phyloP scores from a whole-genome alignment of 2,329 filamentous ascomycete species.

The Fusarium beomiforme region DNA sequence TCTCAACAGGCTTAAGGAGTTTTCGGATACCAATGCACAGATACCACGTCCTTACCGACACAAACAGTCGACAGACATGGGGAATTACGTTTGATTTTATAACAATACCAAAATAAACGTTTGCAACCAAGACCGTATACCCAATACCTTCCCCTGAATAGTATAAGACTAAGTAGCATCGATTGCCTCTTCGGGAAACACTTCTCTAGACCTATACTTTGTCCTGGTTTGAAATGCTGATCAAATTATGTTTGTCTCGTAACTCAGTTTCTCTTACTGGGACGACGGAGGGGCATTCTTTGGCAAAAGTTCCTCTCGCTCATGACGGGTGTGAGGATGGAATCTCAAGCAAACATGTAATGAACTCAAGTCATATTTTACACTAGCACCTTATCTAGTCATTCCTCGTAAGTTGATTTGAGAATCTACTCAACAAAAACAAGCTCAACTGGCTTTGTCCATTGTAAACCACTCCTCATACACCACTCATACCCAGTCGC shows the following conservation, averaged over 20 bases:
- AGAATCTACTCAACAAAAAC: slow-evolving; percentile 35
- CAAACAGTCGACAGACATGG: slow-evolving; percentile 20
- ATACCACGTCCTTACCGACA: slow-evolving; percentile 31
- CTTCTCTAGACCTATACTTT: not conserved
- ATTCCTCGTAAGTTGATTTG: slow-evolving; percentile 37
- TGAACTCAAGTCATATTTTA: not conserved
- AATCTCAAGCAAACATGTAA: not conserved
- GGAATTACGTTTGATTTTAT: slow-evolving; percentile 24
- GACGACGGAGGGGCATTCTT: not conserved
- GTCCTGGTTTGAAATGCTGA: not conserved
- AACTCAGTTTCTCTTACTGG: not conserved
- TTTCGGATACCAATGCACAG: slow-evolving; percentile 26
- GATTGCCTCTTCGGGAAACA: too few relatives aligned
- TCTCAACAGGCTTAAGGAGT: slow-evolving; percentile 44
- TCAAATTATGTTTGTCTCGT: not conserved
- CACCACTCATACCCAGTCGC: slow-evolving; percentile 3
- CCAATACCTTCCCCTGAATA: not conserved
- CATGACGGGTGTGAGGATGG: not conserved
- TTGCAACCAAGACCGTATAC: slow-evolving; percentile 8
- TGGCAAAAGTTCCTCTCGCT: too few relatives aligned
- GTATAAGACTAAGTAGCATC: not conserved
- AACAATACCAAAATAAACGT: slow-evolving; percentile 26
- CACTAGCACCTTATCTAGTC: slow-evolving; percentile 28
- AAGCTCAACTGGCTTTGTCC: slow-evolving; percentile 16
- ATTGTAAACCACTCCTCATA: slow-evolving; percentile 13